Base-by-base conservation (phyloP, 768 basidiomycete species). In the Boletus huronensis region DNA sequence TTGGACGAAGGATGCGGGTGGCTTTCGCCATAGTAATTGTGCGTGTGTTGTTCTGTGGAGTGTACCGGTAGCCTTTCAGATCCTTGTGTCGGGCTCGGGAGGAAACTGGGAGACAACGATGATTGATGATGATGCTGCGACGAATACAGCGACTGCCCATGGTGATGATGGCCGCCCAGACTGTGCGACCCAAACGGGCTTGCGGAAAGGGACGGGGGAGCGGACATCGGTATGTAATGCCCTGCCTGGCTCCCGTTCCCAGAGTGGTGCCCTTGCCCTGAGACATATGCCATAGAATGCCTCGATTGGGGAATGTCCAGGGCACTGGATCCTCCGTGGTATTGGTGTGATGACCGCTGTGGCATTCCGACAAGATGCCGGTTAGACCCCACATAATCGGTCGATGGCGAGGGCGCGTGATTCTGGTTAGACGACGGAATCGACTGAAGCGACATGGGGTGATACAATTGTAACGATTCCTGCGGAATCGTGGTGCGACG, bases 361-460 rank as follows among this genome's bases (percentile, higher is more conserved):
- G 76, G 74, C 58, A 77, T 65, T 23, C 77, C 74, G 45, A 82
- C 69, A 67, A 81, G 74, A 64, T 77, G 75, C 56, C 80, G 78
- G 50, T 72, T 74, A 11, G 74, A 64, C 26, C 72, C 67, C 35
- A 64, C 60, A 58, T 81, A 81, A 6, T 79, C 79, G 17, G 74
- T 54, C 45, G 67, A 56, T 40, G 60, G 53, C n/a, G 69, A 58
- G 19, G 64, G 61, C 28, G 72, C 66, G 54, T 74, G 74, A n/a
- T 52, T 65, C 57, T 68, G 72, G 47, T 67, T 66, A 0, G 68
- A 53, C 0, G 61, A 43, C 1, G 73, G 63, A 54, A 72, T 48
- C 62, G 84, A 82, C 67, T 88, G 87, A 23, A 90, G 79, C 8
- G 85, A 82, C 81, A 90, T 83, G 13, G 89, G 88, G 62, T 87